These are phyloP conservation scores for Peronospora belbahrii DNA, from an alignment of 352 stramenopile genomes.

Conservation along the genomic window DNA sequence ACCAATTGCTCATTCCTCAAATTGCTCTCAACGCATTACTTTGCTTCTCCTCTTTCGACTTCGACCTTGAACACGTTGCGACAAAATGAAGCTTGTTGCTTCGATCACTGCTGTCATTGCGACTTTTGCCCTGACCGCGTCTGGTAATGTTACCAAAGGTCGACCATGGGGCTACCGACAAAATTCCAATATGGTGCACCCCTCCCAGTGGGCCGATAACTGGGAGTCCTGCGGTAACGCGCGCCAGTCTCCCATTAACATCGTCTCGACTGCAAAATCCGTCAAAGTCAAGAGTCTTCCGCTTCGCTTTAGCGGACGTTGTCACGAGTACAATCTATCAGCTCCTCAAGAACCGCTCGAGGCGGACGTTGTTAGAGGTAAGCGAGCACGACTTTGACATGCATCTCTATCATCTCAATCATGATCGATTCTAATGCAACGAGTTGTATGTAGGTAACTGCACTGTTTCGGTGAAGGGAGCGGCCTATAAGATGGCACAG, in stretches of 20 bases:
- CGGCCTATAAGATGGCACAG: slow-evolving; percentile 21
- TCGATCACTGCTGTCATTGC: slow-evolving; percentile 2
- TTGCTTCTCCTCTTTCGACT: background rate
- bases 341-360: background rate
- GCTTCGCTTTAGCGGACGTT: slow-evolving; percentile 16
- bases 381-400: background rate
- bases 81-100: slow-evolving; percentile 13
- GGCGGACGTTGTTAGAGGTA: background rate
- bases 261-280: slow-evolving; percentile 8
- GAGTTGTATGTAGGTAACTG: background rate
- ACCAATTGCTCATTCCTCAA: background rate
- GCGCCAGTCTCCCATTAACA: slow-evolving; percentile 26
- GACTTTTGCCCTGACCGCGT: background rate
- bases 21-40: background rate
- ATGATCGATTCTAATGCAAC: background rate
- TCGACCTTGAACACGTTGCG: background rate
- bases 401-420: background rate
- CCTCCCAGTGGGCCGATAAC: slow-evolving; percentile 4
- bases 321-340: slow-evolving; percentile 16
- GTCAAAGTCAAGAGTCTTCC: background rate
- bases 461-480: slow-evolving; percentile 8
- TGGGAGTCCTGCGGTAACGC: slow-evolving; percentile 8
- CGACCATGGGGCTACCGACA: slow-evolving; percentile 11
- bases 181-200: background rate
- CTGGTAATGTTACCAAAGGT: slow-evolving; percentile 1